Percentiles rank a stretch among this genome's conserved stretches.
Evolutionary conservation across 768 basidiomycete genomes (phyloP).

Genomic region (Hirschioporus abietinus): DNA sequence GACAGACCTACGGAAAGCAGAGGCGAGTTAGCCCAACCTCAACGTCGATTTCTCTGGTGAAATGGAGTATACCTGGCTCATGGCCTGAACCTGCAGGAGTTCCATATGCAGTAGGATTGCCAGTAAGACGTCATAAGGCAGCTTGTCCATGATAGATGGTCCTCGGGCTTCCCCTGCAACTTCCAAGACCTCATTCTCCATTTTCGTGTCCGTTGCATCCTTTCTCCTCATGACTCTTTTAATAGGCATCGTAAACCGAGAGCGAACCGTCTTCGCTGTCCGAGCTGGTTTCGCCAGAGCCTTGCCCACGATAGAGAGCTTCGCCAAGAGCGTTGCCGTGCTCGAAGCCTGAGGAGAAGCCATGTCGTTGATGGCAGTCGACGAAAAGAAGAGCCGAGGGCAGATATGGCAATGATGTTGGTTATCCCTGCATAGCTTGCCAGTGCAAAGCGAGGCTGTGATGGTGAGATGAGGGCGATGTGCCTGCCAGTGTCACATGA

Average conservation of each 20-base stretch:
- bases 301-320: not conserved
- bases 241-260: not conserved
- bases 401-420: too few species aligned
- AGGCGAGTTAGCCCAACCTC: not conserved
- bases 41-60: not conserved
- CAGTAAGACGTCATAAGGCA: not conserved
- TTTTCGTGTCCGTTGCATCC: not conserved
- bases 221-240: not conserved
- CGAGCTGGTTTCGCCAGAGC: not conserved
- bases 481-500: too few species aligned
- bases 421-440: too few species aligned
- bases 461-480: too few species aligned
- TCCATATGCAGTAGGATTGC: not conserved
- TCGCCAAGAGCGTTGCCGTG: not conserved
- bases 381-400: too few species aligned
- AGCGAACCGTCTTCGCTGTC: not conserved
- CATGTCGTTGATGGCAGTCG: too few species aligned
- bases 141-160: too few species aligned
- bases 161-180: too few species aligned
- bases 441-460: too few species aligned
- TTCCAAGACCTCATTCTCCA: not conserved
- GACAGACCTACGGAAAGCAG: not conserved
- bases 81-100: not conserved
- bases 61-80: not conserved
- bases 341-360: not conserved